Evolutionary conservation across 179 eudicot species (phyloP).

Genomic region (Beta corolliflora): DNA sequence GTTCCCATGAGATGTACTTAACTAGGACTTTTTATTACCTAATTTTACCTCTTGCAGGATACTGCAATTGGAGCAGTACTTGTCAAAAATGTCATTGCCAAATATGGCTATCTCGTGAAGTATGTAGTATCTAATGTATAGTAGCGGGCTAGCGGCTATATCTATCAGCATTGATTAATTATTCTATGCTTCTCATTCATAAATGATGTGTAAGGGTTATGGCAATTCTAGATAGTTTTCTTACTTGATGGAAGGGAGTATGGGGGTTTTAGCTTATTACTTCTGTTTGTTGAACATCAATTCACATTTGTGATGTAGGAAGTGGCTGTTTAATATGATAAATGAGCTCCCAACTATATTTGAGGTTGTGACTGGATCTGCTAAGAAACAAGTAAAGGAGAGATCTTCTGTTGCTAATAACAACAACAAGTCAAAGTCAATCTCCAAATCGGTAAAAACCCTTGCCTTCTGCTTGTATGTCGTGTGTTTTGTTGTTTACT

Average conservation of each 20-base stretch:
- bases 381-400: constrained; percentile 48
- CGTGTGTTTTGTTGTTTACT: not conserved
- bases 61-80: not conserved
- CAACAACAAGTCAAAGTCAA: constrained; percentile 44
- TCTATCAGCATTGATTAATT: not conserved
- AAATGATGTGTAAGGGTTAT: not conserved
- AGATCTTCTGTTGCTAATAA: constrained; percentile 39
- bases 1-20: not conserved
- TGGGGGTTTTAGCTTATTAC: not conserved
- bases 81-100: not conserved
- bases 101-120: not conserved
- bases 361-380: constrained; percentile 47
- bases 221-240: not conserved
- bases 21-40: not conserved
- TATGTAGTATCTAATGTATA: not conserved
- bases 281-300: constrained; percentile 3
- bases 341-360: constrained; percentile 50
- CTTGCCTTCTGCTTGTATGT: not conserved
- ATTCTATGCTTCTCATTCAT: not conserved
- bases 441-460: constrained; percentile 36
- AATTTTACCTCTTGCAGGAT: not conserved
- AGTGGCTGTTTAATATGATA: constrained; percentile 43
- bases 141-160: constrained; percentile 2
- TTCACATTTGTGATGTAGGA: constrained; percentile 36
- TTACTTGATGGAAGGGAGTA: not conserved